These are phyloP conservation scores for Candolleomyces efflorescens DNA, from an alignment of 768 basidiomycete genomes.

Conservation along the genomic window DNA sequence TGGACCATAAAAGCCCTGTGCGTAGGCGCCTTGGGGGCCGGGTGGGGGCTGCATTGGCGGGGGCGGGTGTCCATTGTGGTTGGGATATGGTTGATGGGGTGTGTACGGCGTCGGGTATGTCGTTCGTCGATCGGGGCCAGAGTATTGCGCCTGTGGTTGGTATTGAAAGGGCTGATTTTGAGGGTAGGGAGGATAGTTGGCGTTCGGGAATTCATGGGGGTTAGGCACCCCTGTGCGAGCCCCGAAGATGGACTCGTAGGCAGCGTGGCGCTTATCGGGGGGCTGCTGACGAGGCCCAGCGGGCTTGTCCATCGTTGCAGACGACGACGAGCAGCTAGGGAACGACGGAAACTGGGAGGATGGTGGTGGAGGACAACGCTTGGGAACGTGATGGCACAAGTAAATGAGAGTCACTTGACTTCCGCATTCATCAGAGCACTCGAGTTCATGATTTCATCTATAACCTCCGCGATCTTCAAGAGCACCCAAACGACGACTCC, in stretches of 20 bases:
- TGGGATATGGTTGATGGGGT: constrained; percentile 16
- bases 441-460: not conserved
- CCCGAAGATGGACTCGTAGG: constrained; percentile 87
- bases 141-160: constrained; percentile 35
- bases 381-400: not conserved
- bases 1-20: constrained; percentile 37
- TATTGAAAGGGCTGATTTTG: constrained; percentile 27
- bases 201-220: constrained; percentile 25
- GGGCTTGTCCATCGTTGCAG: constrained; percentile 39
- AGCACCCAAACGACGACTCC: not conserved
- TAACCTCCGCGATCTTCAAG: not conserved
- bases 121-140: constrained; percentile 41
- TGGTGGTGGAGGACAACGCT: constrained; percentile 11
- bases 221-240: constrained; percentile 54
- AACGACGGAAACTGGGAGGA: constrained; percentile 12
- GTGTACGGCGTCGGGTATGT: constrained; percentile 38
- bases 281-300: constrained; percentile 52
- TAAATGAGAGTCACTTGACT: constrained; percentile 6
- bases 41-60: constrained; percentile 13
- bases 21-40: constrained; percentile 22
- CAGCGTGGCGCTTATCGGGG: constrained; percentile 73
- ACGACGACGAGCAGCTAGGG: constrained; percentile 4
- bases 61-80: constrained; percentile 14
- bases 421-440: constrained; percentile 5
- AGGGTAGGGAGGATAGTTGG: constrained; percentile 16